These are phyloP conservation scores for Scutellaria baicalensis DNA, from an alignment of 257 asterid species.

Conservation along the genomic window DNA sequence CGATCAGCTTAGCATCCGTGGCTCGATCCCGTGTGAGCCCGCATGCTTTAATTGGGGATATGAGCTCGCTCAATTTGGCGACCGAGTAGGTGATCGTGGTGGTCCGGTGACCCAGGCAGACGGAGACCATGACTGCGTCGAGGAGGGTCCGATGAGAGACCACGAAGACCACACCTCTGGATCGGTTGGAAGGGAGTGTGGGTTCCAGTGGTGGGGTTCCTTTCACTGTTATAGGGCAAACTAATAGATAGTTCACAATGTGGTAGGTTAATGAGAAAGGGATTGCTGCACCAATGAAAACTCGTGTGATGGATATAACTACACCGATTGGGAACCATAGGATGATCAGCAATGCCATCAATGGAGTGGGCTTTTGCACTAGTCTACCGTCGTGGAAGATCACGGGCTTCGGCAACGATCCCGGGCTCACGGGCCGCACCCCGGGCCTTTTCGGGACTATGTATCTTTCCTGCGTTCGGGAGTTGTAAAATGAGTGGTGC, in stretches of 20 bases:
- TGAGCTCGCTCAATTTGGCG: neutral
- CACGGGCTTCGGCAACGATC: slow-evolving; percentile 23
- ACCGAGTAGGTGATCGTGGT: slow-evolving; percentile 23
- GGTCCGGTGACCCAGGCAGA: slow-evolving; percentile 14
- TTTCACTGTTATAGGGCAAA: neutral
- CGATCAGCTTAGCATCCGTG: slow-evolving; percentile 20
- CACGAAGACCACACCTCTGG: slow-evolving; percentile 17
- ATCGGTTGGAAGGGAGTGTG: neutral
- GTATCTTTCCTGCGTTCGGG: slow-evolving; percentile 20
- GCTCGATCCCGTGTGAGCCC: slow-evolving; percentile 13
- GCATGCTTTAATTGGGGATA: slow-evolving; percentile 11
- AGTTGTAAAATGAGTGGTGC: too few relatives aligned
- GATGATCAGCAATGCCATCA: slow-evolving; percentile 16
- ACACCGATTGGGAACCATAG: slow-evolving; percentile 36
- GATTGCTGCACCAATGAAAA: neutral
- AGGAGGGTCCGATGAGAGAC: slow-evolving; percentile 19
- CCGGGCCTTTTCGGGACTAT: slow-evolving; percentile 13
- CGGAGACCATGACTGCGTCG: slow-evolving; percentile 19
- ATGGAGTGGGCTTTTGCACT: slow-evolving; percentile 28
- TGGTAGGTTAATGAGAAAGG: neutral
- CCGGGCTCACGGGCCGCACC: slow-evolving; percentile 10
- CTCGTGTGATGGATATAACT: slow-evolving; percentile 7
- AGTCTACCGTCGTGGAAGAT: slow-evolving; percentile 37
- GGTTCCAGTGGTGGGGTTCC: slow-evolving; percentile 11
- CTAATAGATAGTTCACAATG: neutral